phyloP scores from a whole-genome alignment of 2,329 filamentous ascomycete species.

The Pseudogymnoascus sp. region DNA sequence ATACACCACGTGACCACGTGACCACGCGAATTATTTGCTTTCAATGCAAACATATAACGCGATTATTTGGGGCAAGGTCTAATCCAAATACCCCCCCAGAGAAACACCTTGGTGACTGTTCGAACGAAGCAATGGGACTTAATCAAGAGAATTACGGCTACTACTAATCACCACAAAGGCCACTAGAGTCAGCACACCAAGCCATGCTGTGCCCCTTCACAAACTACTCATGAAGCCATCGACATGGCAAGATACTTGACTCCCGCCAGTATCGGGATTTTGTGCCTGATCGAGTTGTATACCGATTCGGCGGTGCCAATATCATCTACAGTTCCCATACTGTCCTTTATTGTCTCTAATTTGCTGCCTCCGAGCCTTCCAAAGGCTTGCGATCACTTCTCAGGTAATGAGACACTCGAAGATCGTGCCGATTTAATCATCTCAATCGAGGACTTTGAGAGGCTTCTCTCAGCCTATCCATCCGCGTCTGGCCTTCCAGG shows the following conservation, averaged over 20 bases:
- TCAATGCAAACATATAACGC: not conserved
- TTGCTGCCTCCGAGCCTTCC: conserved; percentile 45
- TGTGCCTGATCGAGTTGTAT: conserved; percentile 77
- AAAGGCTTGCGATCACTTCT: conserved; percentile 18
- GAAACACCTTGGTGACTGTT: not conserved
- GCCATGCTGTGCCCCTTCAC: not conserved
- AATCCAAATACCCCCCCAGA: not conserved
- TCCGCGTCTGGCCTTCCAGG: conserved; percentile 57
- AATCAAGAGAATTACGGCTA: not conserved
- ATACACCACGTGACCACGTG: not conserved
- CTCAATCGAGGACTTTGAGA: conserved; percentile 52
- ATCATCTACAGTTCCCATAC: conserved; percentile 62
- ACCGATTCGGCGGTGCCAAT: conserved; percentile 61
- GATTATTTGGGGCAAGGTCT: not conserved
- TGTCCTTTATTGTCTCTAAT: conserved; percentile 71
- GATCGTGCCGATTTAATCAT: conserved; percentile 35
- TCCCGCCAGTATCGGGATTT: conserved; percentile 77
- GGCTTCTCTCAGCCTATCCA: conserved; percentile 44
- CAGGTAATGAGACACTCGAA: not conserved
- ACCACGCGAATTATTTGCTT: conserved; percentile 1
- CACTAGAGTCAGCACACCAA: not conserved
- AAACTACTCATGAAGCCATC: not conserved
- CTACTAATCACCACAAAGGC: not conserved
- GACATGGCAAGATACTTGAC: conserved; percentile 75
- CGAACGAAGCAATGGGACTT: not conserved